Evolutionary conservation across 257 asterid species (phyloP), one percentile per base, ranked within the genome.

Genomic region (Capsicum chinense): DNA sequence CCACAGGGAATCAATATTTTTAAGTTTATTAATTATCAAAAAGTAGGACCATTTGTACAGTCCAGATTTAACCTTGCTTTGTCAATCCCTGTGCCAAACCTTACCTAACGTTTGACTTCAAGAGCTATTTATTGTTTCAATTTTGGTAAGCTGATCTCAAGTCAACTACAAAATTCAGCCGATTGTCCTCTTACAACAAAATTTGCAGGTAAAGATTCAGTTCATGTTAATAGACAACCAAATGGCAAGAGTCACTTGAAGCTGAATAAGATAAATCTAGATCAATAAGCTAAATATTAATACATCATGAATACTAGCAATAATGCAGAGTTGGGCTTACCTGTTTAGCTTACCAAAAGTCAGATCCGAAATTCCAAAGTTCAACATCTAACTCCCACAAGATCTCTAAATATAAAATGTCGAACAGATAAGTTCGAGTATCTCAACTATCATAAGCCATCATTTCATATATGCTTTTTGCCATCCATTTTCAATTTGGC

Each of bases 81-180:
- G 6, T 76, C 47, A 76, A 76, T 26, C 47, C 62, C 1, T 76
- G 15, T 52, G 15, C 26, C 63, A 52, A 26, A 76, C 47, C 64
- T 76, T 54, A 76, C 64, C 64, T 76, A 54, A 76, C 5, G 13
- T 19, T 21, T 19, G 44, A 50, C 62, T 50, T 52, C 19, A 74
- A 50, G 80, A 74, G 80, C 80, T 74, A 13, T 50, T 50, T 50
- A 50, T 74, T 74, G 44, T 74, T 73, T 35, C 60, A 42, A 52
- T 74, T 74, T 50, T 50, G 60, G 42, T 54, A 74, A 48, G 21
- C 80, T 74, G 39, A 21, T 48, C 60, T 7, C 12, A 74, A 74
- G 44, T 74, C 69, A 63, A 63, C 69, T 21, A 63, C 16, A 35
- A 66, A 14, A 11, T 47, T 11, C 47, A 26, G n/a, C 70, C 9